Conservation (phyloP, 768 basidiomycete genomes). For the Thelephora ganbajun region DNA sequence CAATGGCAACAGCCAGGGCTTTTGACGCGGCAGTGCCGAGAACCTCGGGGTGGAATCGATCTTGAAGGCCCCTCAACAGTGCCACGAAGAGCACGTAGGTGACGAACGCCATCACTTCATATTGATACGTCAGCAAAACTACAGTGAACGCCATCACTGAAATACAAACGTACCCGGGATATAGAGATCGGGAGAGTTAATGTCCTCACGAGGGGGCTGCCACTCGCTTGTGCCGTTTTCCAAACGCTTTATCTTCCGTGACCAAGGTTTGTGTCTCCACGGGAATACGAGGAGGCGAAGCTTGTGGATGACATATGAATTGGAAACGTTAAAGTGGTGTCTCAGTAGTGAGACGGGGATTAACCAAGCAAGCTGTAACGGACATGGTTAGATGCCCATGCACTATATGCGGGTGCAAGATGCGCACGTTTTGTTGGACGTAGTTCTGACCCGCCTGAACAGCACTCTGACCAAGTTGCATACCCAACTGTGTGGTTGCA, state of each 20-base stretch:
- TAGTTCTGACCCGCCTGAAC: conserved; percentile 93
- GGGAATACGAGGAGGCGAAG: conserved; percentile 84
- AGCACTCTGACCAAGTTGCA: conserved; percentile 88
- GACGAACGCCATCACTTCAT: conserved; percentile 82
- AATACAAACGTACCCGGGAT: conserved; percentile 62
- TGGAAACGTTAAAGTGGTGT: conserved; percentile 91
- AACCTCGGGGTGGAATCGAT: conserved; percentile 77
- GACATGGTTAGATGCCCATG: conserved; percentile 4
- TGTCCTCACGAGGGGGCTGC: conserved; percentile 82
- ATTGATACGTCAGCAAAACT: background rate
- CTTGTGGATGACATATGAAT: conserved; percentile 88
- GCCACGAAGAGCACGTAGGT: conserved; percentile 90
- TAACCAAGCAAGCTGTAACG: conserved; percentile 59
- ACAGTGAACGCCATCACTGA: background rate
- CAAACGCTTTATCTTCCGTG: conserved; percentile 48
- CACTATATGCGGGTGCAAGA: background rate
- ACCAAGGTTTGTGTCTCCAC: conserved; percentile 86
- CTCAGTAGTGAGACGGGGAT: conserved; percentile 70
- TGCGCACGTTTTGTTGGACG: conserved; percentile 80
- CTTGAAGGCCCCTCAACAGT: conserved; percentile 68
- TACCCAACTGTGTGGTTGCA: conserved; percentile 88
- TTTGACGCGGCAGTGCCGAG: conserved; percentile 79
- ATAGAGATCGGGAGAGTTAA: conserved; percentile 93
- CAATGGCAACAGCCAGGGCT: conserved; percentile 68
- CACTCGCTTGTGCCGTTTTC: conserved; percentile 63